Evolutionary conservation across 208 protist species (phyloP), one percentile per base, ranked within the genome.

Genomic region (Naegleria gruberi): DNA sequence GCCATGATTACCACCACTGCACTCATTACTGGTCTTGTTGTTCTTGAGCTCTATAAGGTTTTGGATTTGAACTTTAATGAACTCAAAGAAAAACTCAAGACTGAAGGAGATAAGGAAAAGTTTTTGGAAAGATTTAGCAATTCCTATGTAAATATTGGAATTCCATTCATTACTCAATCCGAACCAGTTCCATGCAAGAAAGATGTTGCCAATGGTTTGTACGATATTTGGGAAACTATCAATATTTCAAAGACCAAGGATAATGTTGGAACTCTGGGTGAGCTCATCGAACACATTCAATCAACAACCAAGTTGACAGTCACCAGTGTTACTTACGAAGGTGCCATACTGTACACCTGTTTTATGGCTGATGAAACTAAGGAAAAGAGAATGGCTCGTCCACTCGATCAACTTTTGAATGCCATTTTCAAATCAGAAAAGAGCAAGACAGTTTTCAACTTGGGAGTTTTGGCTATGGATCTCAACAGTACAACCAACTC

Each of bases 141-240:
- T 90, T 91, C 90, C 34, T 98, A 97, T 92, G 89, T 95, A 19
- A 97, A 98, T 91, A 91, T 98, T 2, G 97, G 95, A 26, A 92
- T 97, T 10, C 95, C 96, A 57, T 94, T 97, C 90, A 92, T 96
- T 81, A 85, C 84, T 65, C 95, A 96, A 73, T 94, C 95, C n/a
- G 96, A 97, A 83, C 96, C 96, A 82, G 4, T 34, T 15, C 43
- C 41, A 40, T 40, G 34, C 8, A 87, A 26, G 17, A 81, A 91
- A 86, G 84, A 88, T 8, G 12, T 88, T 43, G 19, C 10, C n/a
- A 42, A 42, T 30, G 12, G 42, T 17, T 37, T 12, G 30, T 88
- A 41, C n/a, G 43, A 41, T 42, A 65, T 88, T n/a, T 88, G 84
- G 84, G 84, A 88, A 1, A 88, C 4, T 10, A 41, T 88, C 43